Evolutionary conservation across 352 stramenopile genomes (phyloP).

Genomic region (Pythium chondricola): DNA sequence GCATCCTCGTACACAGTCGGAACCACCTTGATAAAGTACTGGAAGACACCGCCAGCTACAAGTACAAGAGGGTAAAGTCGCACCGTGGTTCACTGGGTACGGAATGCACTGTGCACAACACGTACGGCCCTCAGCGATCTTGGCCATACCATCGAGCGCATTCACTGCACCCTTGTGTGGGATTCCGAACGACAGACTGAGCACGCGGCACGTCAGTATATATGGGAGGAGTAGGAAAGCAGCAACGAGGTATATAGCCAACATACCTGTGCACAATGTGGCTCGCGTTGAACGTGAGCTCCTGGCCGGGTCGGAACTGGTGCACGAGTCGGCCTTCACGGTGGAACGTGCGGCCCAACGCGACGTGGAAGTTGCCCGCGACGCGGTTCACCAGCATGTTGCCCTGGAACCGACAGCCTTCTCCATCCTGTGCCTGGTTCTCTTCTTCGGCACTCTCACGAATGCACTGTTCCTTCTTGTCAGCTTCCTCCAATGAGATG

Average conservation of each 20-base stretch:
- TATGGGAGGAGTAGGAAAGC: background rate
- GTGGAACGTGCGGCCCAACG: constrained; percentile 75
- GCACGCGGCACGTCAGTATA: background rate
- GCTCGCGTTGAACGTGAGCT: constrained; percentile 74
- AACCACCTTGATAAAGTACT: constrained; percentile 88
- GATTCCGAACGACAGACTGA: constrained; percentile 61
- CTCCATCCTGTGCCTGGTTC: constrained; percentile 64
- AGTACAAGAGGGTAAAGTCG: no score
- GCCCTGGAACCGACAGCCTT: constrained; percentile 72
- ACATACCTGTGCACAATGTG: constrained; percentile 63
- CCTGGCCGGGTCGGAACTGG: constrained; percentile 75
- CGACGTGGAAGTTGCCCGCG: constrained; percentile 82
- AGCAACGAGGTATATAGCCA: no score
- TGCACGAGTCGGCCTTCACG: constrained; percentile 72
- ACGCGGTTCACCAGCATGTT: constrained; percentile 85
- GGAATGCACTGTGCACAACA: no score
- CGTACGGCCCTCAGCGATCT: constrained; percentile 41
- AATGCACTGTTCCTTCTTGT: constrained; percentile 73
- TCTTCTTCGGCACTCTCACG: constrained; percentile 60
- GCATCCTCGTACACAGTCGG: constrained; percentile 82
- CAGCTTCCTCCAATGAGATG: constrained; percentile 65
- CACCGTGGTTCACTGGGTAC: no score
- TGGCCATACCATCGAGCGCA: constrained; percentile 50
- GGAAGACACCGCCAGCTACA: constrained; percentile 67
- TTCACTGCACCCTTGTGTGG: constrained; percentile 30